Percentiles rank a stretch among this genome's conserved stretches.
Conservation (phyloP, 2,329 filamentous ascomycete genomes). For the Verticillium albo-atrum region DNA sequence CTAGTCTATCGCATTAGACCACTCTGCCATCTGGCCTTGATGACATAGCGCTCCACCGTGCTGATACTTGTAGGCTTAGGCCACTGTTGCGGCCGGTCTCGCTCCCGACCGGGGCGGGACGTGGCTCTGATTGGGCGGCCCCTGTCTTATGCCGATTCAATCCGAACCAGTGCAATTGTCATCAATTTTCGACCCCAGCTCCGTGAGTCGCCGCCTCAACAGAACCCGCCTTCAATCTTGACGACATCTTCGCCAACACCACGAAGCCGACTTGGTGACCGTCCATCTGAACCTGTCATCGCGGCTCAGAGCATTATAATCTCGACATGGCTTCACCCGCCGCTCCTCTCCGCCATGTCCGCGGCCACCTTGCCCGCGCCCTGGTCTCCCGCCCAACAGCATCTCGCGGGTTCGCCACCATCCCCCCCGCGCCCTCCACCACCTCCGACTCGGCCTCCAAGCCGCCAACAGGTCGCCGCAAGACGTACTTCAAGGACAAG, state of each 20-base stretch:
- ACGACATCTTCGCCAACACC: background rate
- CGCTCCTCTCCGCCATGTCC: conserved; percentile 35
- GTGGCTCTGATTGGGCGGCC: background rate
- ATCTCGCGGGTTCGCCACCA: conserved; percentile 42
- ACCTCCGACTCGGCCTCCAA: conserved; percentile 11
- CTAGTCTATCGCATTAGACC: background rate
- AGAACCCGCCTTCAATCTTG: background rate
- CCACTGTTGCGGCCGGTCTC: background rate
- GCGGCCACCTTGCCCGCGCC: conserved; percentile 36
- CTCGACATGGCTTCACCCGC: conserved; percentile 33
- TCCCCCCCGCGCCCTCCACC: conserved; percentile 28
- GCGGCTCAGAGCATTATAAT: background rate
- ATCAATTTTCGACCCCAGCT: conserved; percentile 3
- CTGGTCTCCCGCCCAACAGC: conserved; percentile 24
- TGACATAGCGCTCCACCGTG: too few relatives aligned
- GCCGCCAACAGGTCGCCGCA: conserved; percentile 23
- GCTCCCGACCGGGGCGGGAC: too few relatives aligned
- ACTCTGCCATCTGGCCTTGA: background rate
- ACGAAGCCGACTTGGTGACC: background rate
- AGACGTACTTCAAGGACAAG: conserved; percentile 58
- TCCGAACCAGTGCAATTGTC: conserved; percentile 7
- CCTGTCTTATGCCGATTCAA: conserved; percentile 10
- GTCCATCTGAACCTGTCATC: background rate
- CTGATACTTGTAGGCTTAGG: too few relatives aligned
- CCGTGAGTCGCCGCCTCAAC: background rate